phyloP scores from a whole-genome alignment of 2,329 filamentous ascomycete species.

The Pezizomycotina sp. region DNA sequence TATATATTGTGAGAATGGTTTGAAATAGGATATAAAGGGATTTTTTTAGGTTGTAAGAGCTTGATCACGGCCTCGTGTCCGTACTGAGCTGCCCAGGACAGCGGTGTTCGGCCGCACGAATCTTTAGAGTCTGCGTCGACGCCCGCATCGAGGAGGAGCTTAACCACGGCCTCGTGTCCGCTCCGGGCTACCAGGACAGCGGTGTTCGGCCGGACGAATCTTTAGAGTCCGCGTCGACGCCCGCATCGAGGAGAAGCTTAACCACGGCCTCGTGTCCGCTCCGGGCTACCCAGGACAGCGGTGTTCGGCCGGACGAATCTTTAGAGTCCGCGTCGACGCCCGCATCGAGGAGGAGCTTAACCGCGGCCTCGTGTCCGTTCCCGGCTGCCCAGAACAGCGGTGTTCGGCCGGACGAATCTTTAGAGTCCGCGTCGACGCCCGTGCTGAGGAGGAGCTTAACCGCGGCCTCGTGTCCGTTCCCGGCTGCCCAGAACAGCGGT shows the following conservation, averaged over 20 bases:
- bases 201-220: neutral
- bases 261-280: conserved; percentile 11
- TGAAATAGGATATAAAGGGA: too few species aligned
- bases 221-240: neutral
- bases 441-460: conserved; percentile 20
- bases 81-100: conserved; percentile 13
- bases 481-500: conserved; percentile 16
- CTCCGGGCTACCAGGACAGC: conserved; percentile 21
- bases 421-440: conserved; percentile 15
- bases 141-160: conserved; percentile 10
- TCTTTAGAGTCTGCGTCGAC: conserved; percentile 14
- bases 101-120: conserved; percentile 7
- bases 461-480: conserved; percentile 10
- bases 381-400: conserved; percentile 22
- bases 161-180: conserved; percentile 18
- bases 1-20: too few species aligned
- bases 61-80: conserved; percentile 11
- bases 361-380: conserved; percentile 19
- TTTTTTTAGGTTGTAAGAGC: too few species aligned
- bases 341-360: conserved; percentile 14
- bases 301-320: conserved; percentile 12
- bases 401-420: conserved; percentile 11
- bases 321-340: conserved; percentile 9
- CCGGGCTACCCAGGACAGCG: conserved; percentile 6
- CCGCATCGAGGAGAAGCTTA: conserved; percentile 8